These are phyloP conservation scores for Trichophyton benhamiae DNA, from an alignment of 2,329 filamentous ascomycete species.

Conservation along the genomic window DNA sequence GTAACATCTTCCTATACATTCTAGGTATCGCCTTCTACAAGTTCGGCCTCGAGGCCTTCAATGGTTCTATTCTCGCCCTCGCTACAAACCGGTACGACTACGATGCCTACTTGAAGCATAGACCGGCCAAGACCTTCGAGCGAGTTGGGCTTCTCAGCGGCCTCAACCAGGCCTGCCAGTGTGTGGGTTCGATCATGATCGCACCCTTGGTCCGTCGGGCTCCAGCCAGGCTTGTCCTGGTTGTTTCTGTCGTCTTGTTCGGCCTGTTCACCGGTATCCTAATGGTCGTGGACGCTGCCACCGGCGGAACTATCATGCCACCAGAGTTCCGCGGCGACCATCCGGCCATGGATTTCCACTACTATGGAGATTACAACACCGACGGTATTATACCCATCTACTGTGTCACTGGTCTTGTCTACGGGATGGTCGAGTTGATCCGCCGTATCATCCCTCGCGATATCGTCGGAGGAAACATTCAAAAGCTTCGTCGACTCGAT, in stretches of 20 bases:
- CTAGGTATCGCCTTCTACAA: conserved; percentile 42
- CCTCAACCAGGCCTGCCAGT: conserved; percentile 41
- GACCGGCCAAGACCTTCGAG: conserved; percentile 33
- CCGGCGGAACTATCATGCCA: conserved; percentile 36
- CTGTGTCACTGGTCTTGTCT: conserved; percentile 31
- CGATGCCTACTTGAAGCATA: conserved; percentile 25
- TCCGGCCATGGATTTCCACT: conserved; percentile 29
- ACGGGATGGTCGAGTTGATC: conserved; percentile 43
- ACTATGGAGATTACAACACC: conserved; percentile 39
- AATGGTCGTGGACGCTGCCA: conserved; percentile 38
- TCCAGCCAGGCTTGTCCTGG: conserved; percentile 37
- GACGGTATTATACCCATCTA: conserved; percentile 42
- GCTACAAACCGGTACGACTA: conserved; percentile 41
- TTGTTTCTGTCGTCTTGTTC: conserved; percentile 35
- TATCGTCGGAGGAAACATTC: conserved; percentile 40
- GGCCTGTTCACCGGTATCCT: conserved; percentile 38
- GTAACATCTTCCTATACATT: conserved; percentile 38
- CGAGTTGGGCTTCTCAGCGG: conserved; percentile 38
- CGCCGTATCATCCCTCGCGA: conserved; percentile 41
- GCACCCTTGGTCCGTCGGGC: conserved; percentile 40
- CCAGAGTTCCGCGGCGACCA: conserved; percentile 19
- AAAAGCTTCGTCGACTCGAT: conserved; percentile 40
- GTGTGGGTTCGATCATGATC: conserved; percentile 40
- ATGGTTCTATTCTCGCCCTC: conserved; percentile 39
- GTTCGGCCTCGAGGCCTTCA: conserved; percentile 41